Conservation (phyloP, 1,139 yeast genomes). For the Hansenula lynferdii region DNA sequence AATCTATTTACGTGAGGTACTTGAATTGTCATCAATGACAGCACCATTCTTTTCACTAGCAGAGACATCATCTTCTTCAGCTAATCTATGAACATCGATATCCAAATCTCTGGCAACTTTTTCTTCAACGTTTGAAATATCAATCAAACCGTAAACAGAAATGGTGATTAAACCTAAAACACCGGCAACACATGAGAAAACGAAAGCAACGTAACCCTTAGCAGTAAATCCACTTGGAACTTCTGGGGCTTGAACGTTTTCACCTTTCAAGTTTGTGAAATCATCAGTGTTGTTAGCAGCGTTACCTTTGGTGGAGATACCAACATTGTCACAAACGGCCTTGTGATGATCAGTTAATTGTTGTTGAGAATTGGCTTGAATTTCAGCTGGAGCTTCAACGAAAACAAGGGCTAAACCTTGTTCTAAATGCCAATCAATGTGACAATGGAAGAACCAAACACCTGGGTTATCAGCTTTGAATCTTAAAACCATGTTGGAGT, state of each 20-base stretch:
- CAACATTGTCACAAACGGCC: constrained; percentile 51
- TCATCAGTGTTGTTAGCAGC: constrained; percentile 84
- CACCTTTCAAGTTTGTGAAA: constrained; percentile 64
- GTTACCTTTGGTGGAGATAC: constrained; percentile 57
- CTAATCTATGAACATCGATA: constrained; percentile 33
- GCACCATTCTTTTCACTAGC: neutral
- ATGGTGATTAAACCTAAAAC: constrained; percentile 73
- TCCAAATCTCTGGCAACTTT: constrained; percentile 47
- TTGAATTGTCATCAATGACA: constrained; percentile 2
- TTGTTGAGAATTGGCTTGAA: constrained; percentile 46
- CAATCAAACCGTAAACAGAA: constrained; percentile 78
- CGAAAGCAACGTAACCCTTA: constrained; percentile 85
- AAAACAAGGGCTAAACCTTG: constrained; percentile 76
- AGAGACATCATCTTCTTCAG: neutral
- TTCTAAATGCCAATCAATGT: constrained; percentile 89
- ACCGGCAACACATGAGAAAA: constrained; percentile 75
- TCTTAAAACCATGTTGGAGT: constrained; percentile 63
- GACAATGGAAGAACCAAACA: constrained; percentile 93
- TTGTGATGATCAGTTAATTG: constrained; percentile 50
- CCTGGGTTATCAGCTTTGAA: constrained; percentile 85
- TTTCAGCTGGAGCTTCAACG: constrained; percentile 67
- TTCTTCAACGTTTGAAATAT: constrained; percentile 54
- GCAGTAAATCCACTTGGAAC: constrained; percentile 88
- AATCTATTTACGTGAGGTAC: constrained; percentile 2
- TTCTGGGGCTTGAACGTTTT: constrained; percentile 55